phyloP scores from a whole-genome alignment of 805 yeast species.

The Danielozyma ontarioensis region DNA sequence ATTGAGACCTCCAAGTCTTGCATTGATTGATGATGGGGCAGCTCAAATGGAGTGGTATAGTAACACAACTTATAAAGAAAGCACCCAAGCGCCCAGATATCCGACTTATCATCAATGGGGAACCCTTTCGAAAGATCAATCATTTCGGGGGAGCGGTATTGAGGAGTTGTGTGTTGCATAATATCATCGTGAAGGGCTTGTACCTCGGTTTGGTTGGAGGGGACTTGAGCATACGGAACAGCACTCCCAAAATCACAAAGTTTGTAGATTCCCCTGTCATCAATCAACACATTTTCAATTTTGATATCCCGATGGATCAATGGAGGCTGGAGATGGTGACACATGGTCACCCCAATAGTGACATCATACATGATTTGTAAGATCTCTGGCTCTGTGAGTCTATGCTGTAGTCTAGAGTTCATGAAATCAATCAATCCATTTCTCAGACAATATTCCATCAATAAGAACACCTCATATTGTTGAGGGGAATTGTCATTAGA shows the following conservation, averaged over 20 bases:
- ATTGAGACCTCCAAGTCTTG: conserved; percentile 55
- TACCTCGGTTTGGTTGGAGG: conserved; percentile 68
- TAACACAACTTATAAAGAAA: conserved; percentile 86
- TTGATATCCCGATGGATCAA: conserved; percentile 81
- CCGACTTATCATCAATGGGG: conserved; percentile 88
- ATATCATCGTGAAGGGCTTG: conserved; percentile 78
- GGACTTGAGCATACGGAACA: conserved; percentile 58
- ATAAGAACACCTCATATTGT: conserved; percentile 66
- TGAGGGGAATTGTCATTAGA: conserved; percentile 27
- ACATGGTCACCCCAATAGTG: conserved; percentile 69
- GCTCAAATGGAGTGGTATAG: conserved; percentile 90
- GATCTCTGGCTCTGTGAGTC: conserved; percentile 65
- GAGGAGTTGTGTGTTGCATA: conserved; percentile 89
- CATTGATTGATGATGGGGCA: conserved; percentile 28
- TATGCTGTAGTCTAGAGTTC: conserved; percentile 64
- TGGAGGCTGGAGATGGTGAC: conserved; percentile 70
- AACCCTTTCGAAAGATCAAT: conserved; percentile 76
- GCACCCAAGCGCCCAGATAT: conserved; percentile 96
- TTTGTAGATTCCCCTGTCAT: conserved; percentile 63
- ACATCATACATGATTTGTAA: conserved; percentile 64
- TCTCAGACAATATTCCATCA: conserved; percentile 76
- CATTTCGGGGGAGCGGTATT: conserved; percentile 95
- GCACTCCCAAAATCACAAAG: conserved; percentile 92
- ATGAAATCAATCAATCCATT: conserved; percentile 76
- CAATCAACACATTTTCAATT: conserved; percentile 88